Percentiles rank a stretch among this genome's conserved stretches.
Conservation (phyloP, 2,329 filamentous ascomycete species). For the Tetracladium maxilliforme region DNA sequence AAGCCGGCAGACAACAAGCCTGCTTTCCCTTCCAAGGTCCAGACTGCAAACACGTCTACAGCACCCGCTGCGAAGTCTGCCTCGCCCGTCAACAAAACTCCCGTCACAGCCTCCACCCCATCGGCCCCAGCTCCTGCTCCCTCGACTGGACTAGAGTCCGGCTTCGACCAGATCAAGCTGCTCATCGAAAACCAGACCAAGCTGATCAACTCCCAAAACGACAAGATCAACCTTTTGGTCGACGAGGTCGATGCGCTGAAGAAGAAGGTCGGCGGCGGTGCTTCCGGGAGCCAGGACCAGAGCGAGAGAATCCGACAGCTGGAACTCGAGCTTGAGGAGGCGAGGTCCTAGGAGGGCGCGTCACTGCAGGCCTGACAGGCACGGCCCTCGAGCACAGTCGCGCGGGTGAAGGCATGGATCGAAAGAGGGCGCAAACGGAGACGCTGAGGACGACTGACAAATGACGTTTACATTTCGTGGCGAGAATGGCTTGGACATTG, state of each 20-base stretch:
- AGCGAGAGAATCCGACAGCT: constrained; percentile 53
- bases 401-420: too few relatives aligned
- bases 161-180: constrained; percentile 63
- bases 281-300: constrained; percentile 45
- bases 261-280: constrained; percentile 47
- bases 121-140: constrained; percentile 21
- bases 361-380: too few relatives aligned
- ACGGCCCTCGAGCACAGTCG: too few relatives aligned
- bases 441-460: too few relatives aligned
- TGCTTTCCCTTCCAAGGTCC: constrained; percentile 23
- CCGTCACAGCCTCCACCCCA: constrained; percentile 17
- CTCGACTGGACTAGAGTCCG: constrained; percentile 36
- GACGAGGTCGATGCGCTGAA: constrained; percentile 70
- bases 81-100: constrained; percentile 14
- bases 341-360: constrained; percentile 35
- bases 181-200: constrained; percentile 64
- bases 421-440: too few relatives aligned
- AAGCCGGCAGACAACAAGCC: constrained; percentile 25
- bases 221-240: constrained; percentile 57
- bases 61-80: constrained; percentile 19
- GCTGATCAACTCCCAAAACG: constrained; percentile 62
- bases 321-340: constrained; percentile 52
- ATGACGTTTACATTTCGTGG: too few relatives aligned
- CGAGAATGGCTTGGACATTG: too few relatives aligned
- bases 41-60: constrained; percentile 9